Percentiles rank a stretch among this genome's conserved stretches.
phyloP scores from a whole-genome alignment of 2,329 filamentous ascomycete genomes.

The Neopestalotiopsis sp. region DNA sequence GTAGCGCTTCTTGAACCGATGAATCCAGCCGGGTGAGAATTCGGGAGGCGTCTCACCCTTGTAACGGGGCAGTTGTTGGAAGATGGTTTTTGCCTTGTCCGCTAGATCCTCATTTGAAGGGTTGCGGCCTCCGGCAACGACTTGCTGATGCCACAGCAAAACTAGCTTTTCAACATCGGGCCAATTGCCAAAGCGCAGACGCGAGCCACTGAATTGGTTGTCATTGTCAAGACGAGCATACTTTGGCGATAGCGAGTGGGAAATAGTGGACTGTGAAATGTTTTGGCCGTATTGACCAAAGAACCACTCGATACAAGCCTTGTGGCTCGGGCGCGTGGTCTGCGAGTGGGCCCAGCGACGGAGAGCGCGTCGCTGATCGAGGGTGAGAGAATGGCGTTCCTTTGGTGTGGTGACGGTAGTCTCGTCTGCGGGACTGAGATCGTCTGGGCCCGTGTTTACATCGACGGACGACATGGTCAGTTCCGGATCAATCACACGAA shows the following conservation, averaged over 20 bases:
- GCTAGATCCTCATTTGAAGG: constrained; percentile 67
- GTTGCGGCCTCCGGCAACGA: constrained; percentile 57
- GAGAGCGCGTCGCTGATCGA: constrained; percentile 65
- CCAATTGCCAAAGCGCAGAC: constrained; percentile 68
- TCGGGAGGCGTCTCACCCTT: constrained; percentile 65
- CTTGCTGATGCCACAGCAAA: constrained; percentile 67
- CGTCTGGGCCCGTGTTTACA: constrained; percentile 5
- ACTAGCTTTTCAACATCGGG: constrained; percentile 79
- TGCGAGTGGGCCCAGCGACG: constrained; percentile 65
- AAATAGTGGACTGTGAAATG: constrained; percentile 68
- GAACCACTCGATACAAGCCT: constrained; percentile 69
- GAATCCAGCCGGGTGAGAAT: constrained; percentile 69
- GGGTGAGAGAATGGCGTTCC: constrained; percentile 65
- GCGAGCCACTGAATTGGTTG: constrained; percentile 65
- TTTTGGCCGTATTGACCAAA: constrained; percentile 60
- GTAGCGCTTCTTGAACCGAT: constrained; percentile 68
- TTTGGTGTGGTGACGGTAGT: constrained; percentile 34
- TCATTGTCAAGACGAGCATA: constrained; percentile 66
- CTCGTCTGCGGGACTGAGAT: constrained; percentile 8
- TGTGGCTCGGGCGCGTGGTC: constrained; percentile 61
- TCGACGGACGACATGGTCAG: constrained; percentile 17
- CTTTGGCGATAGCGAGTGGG: constrained; percentile 65
- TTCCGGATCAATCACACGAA: constrained; percentile 14
- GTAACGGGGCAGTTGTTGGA: constrained; percentile 62
- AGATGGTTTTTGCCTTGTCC: constrained; percentile 66